Percentiles rank a stretch among this genome's conserved stretches.
phyloP scores from a whole-genome alignment of 805 yeast genomes.

The Monosporozyma yasuniensis region DNA sequence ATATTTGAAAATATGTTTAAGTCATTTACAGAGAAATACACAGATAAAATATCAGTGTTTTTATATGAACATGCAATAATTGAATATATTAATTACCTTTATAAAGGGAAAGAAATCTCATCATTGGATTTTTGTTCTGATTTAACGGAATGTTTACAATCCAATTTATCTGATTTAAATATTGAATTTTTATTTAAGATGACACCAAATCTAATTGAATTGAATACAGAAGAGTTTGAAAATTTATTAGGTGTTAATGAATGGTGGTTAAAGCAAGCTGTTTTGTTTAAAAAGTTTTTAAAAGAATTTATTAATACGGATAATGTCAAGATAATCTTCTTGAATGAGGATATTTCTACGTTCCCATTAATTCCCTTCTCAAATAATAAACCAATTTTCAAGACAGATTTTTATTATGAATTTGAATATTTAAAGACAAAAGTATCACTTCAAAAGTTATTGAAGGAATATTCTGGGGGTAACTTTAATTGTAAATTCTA shows the following conservation, averaged over 20 bases:
- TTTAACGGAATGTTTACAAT: slow-evolving; percentile 34
- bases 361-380: background rate
- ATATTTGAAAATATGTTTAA: slow-evolving; percentile 25
- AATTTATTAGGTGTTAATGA: slow-evolving; percentile 22
- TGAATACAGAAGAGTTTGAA: slow-evolving; percentile 5
- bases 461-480: background rate
- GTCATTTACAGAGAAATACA: slow-evolving; percentile 11
- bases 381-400: background rate
- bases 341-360: slow-evolving; percentile 23
- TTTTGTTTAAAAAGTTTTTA: slow-evolving; percentile 30
- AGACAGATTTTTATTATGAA: slow-evolving; percentile 36
- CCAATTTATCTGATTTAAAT: slow-evolving; percentile 25
- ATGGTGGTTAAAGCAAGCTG: slow-evolving; percentile 40
- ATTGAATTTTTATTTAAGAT: slow-evolving; percentile 39
- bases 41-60: slow-evolving; percentile 30
- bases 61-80: slow-evolving; percentile 42
- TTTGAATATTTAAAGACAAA: slow-evolving; percentile 32
- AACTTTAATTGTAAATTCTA: slow-evolving; percentile 4
- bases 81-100: slow-evolving; percentile 38
- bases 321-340: slow-evolving; percentile 31
- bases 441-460: slow-evolving; percentile 5
- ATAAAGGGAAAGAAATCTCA: slow-evolving; percentile 31
- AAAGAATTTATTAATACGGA: slow-evolving; percentile 17
- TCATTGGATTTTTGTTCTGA: slow-evolving; percentile 43
- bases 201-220: slow-evolving; percentile 25